These are phyloP conservation scores for Tuctoria greenei DNA, from an alignment of 176 grass and related monocot genomes.

Conservation along the genomic window DNA sequence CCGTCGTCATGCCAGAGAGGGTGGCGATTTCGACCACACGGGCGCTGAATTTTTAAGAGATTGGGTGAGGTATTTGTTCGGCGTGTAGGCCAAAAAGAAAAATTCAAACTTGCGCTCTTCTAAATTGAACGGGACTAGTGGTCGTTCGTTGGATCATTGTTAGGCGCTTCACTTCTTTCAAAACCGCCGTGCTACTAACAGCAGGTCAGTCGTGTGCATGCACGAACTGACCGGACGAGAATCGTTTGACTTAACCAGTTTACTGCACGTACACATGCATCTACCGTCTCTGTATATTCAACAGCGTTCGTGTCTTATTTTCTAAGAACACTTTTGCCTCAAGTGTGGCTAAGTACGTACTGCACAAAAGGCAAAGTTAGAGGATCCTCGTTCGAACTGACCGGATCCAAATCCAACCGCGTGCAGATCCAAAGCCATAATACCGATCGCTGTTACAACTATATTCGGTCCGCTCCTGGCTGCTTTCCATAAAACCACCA, in stretches of 20 bases:
- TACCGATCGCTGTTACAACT: neutral
- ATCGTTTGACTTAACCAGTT: too few species aligned
- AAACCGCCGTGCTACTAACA: slow-evolving; percentile 15
- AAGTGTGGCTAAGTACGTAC: too few species aligned
- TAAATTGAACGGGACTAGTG: slow-evolving; percentile 16
- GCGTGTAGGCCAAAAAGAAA: slow-evolving; percentile 33
- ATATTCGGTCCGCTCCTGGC: too few species aligned
- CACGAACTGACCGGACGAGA: slow-evolving; percentile 37
- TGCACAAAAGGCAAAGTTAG: too few species aligned
- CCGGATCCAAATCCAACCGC: slow-evolving; percentile 27
- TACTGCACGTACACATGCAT: too few species aligned
- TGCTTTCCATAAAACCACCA: too few species aligned
- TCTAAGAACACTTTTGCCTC: too few species aligned
- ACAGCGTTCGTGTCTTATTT: too few species aligned
- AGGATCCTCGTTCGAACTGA: too few species aligned
- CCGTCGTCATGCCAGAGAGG: slow-evolving; percentile 26
- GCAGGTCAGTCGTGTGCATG: slow-evolving; percentile 23
- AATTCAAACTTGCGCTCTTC: slow-evolving; percentile 30
- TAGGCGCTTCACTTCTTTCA: neutral
- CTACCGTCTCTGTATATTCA: too few species aligned
- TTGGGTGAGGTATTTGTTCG: slow-evolving; percentile 47
- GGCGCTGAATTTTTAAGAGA: slow-evolving; percentile 6
- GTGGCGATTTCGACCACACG: neutral
- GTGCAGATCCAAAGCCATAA: neutral
- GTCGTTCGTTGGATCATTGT: slow-evolving; percentile 42